Conservation (phyloP, 78 protist genomes). For the Dictyostelium firmibasis region DNA sequence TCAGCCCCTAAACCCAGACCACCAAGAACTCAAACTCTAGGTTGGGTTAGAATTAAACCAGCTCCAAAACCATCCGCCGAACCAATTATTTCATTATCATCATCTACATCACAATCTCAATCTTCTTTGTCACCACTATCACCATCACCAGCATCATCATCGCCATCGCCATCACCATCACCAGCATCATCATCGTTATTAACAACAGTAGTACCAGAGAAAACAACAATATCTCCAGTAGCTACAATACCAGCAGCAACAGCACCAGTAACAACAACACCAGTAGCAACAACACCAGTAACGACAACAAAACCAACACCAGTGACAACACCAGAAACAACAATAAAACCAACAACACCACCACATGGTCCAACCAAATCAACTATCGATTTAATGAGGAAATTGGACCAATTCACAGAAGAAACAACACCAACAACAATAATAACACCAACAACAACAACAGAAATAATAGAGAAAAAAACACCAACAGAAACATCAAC, state of each 20-base stretch:
- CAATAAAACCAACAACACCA: neutral
- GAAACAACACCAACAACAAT: neutral
- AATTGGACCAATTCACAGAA: neutral
- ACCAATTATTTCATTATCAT: neutral
- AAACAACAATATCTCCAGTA: neutral
- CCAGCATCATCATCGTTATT: neutral
- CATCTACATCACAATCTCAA: neutral
- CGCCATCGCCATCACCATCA: too few species aligned
- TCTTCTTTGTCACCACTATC: neutral
- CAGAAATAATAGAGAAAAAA: neutral
- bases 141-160: neutral
- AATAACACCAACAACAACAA: neutral
- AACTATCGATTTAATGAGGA: neutral
- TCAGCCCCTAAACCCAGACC: neutral
- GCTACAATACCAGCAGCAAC: neutral
- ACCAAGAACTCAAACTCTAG: neutral
- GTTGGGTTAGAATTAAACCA: conserved; percentile 27
- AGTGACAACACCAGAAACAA: neutral
- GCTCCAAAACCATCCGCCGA: conserved; percentile 13
- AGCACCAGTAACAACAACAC: neutral
- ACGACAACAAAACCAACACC: neutral
- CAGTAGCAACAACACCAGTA: neutral
- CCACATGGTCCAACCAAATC: neutral
- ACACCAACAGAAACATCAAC: neutral
- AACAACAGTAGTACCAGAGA: neutral